Evolutionary conservation across 768 basidiomycete genomes (phyloP), one percentile per base, ranked within the genome.

Genomic region (Tylopilus cervinicoccineus): DNA sequence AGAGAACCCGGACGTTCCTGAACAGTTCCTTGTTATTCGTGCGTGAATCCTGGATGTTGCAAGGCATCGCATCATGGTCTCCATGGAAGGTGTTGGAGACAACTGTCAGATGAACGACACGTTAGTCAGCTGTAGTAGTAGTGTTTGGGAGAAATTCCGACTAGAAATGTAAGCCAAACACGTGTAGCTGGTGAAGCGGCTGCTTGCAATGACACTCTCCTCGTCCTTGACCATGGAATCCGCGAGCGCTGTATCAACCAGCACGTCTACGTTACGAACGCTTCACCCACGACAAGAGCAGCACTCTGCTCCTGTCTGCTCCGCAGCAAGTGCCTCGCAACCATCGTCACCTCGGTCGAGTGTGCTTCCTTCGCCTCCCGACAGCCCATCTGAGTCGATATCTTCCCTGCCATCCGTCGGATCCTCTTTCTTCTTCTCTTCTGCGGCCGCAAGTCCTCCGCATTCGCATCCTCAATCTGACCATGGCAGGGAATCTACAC

Each of bases 401-500:
- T 87, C 86, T 2, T 87, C 86, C 6, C 70, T 87, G 4, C 86
- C 86, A 1, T 86, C 84, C 2, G 79, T 86, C 12, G 77, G 81
- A 16, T 86, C 83, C 2, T 84, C 83, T 1, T 86, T 86, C 73
- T 85, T 88, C 70, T 87, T 86, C 70, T 86, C 84, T 27, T 87
- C 85, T 10, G 81, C 78, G 0, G 83, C 83, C 12, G 79, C 79
- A 1, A 84, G 83, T 52, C 85, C 81, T 3, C 80, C 77, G 0
- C 81, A 78, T 40, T 67, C 71, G 0, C 74, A 75, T 27, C 64
- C 71, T 19, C 74, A 72, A 17, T 69, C 70, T 4, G 74, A 76
- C 47, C 66, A 67, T 52, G 56, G 54, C 51, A 64, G 61, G 45
- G 71, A 74, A 23, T 64, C 63, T 11, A 72, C 75, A 54, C 73